These are phyloP conservation scores for Odontarrhena argentea DNA, from an alignment of 345 rosid species.

Conservation along the genomic window DNA sequence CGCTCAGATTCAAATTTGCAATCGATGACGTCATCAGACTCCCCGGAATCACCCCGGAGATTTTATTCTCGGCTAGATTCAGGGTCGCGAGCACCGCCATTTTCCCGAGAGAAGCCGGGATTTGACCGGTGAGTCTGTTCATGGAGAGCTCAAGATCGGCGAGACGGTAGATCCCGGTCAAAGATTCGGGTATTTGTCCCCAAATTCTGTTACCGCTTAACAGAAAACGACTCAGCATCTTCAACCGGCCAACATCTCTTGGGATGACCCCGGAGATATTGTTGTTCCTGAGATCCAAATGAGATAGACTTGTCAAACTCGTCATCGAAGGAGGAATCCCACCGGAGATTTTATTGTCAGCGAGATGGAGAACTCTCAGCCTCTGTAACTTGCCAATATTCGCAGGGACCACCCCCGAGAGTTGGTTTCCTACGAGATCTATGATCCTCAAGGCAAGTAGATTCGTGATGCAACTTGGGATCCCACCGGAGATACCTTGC, in stretches of 20 bases:
- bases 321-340: slow-evolving; percentile 61
- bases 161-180: slow-evolving; percentile 59
- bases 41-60: slow-evolving; percentile 63
- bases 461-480: slow-evolving; percentile 62
- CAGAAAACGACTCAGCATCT: slow-evolving; percentile 71
- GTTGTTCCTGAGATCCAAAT: slow-evolving; percentile 70
- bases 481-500: slow-evolving; percentile 70
- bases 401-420: slow-evolving; percentile 68
- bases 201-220: slow-evolving; percentile 62
- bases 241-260: slow-evolving; percentile 56
- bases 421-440: slow-evolving; percentile 70
- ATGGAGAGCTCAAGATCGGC: slow-evolving; percentile 69
- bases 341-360: slow-evolving; percentile 65
- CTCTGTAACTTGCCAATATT: slow-evolving; percentile 56
- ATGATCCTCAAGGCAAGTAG: slow-evolving; percentile 57
- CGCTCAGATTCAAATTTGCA: slow-evolving; percentile 74
- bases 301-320: slow-evolving; percentile 55
- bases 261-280: slow-evolving; percentile 62
- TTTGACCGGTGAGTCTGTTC: slow-evolving; percentile 57
- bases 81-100: slow-evolving; percentile 80
- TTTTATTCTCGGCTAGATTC: slow-evolving; percentile 57
- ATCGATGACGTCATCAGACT: slow-evolving; percentile 64
- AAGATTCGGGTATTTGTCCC: slow-evolving; percentile 64
- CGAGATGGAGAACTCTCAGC: slow-evolving; percentile 64
- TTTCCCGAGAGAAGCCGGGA: slow-evolving; percentile 58